A percentile compares a stretch with the other conserved stretches of the same genome.
Evolutionary conservation across 139 green algal genomes (phyloP).

Genomic region (Protoeuglena noctilucae): DNA sequence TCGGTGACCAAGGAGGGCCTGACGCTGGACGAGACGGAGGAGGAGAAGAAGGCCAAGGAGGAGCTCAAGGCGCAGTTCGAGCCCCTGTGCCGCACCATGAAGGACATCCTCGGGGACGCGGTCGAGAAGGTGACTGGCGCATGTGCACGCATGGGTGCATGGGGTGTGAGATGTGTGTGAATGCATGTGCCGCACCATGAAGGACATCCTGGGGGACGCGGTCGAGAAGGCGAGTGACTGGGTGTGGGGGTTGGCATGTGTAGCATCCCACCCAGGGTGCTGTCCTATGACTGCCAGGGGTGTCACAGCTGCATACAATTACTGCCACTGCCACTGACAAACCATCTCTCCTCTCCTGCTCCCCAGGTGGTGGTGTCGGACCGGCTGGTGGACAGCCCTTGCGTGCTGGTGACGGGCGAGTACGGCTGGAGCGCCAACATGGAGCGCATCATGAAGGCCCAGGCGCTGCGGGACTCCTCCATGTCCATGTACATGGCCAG

Average conservation of each 20-base stretch:
- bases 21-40: slow-evolving; percentile 58
- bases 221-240: slow-evolving; percentile 80
- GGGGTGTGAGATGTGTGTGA: slow-evolving; percentile 48
- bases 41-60: slow-evolving; percentile 87
- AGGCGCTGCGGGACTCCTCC: slow-evolving; percentile 86
- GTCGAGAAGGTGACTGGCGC: slow-evolving; percentile 57
- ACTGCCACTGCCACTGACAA: too few species aligned
- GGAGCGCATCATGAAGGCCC: slow-evolving; percentile 99
- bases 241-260: neutral
- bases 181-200: slow-evolving; percentile 80
- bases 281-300: too few species aligned
- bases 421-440: slow-evolving; percentile 99
- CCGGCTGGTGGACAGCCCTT: slow-evolving; percentile 94
- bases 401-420: slow-evolving; percentile 98
- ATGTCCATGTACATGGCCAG: slow-evolving; percentile 94
- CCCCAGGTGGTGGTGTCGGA: slow-evolving; percentile 78
- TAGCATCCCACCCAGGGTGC: neutral
- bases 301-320: too few species aligned
- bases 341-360: neutral
- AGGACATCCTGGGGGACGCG: slow-evolving; percentile 97
- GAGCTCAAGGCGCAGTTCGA: slow-evolving; percentile 74
- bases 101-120: slow-evolving; percentile 97
- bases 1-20: slow-evolving; percentile 94
- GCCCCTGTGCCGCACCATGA: slow-evolving; percentile 81
- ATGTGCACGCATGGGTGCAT: neutral